Evolutionary conservation across 306 rosid genomes (phyloP).

Genomic region (Cyamopsis tetragonoloba): DNA sequence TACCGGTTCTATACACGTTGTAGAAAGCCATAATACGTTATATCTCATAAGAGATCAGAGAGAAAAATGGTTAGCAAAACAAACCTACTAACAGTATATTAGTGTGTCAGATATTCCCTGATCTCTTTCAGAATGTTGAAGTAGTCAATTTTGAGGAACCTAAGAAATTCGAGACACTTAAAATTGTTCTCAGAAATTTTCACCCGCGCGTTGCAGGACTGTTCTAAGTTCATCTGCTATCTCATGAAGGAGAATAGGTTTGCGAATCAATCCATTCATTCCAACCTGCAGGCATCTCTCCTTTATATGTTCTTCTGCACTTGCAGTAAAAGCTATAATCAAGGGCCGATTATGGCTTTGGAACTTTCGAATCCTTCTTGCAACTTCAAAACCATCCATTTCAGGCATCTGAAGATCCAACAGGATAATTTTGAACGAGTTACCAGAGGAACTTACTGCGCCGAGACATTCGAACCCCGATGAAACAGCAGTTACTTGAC

Average conservation of each 20-base stretch:
- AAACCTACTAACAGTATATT: slow-evolving; percentile 22
- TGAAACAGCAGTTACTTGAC: slow-evolving; percentile 62
- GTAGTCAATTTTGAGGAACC: slow-evolving; percentile 6
- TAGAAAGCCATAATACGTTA: slow-evolving; percentile 14
- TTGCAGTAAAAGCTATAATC: slow-evolving; percentile 63
- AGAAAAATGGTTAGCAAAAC: slow-evolving; percentile 25
- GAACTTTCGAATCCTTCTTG: slow-evolving; percentile 56
- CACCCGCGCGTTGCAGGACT: slow-evolving; percentile 53
- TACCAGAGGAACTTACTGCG: slow-evolving; percentile 41
- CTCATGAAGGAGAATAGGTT: slow-evolving; percentile 63
- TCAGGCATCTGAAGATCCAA: slow-evolving; percentile 84
- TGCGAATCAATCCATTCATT: slow-evolving; percentile 71
- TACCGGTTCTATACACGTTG: not conserved
- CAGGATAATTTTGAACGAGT: slow-evolving; percentile 44
- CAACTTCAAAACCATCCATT: slow-evolving; percentile 79
- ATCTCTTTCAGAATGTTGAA: not conserved
- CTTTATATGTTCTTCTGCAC: slow-evolving; percentile 60
- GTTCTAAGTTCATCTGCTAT: slow-evolving; percentile 60
- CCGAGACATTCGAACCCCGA: slow-evolving; percentile 70
- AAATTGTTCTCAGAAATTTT: slow-evolving; percentile 35
- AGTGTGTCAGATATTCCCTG: slow-evolving; percentile 21
- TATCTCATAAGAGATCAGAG: not conserved
- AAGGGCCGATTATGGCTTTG: slow-evolving; percentile 57
- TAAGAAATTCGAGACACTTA: slow-evolving; percentile 9
- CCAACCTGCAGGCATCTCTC: slow-evolving; percentile 69